These are phyloP conservation scores for Omphalotus guepiniiformis DNA, from an alignment of 768 basidiomycete genomes.

Conservation along the genomic window DNA sequence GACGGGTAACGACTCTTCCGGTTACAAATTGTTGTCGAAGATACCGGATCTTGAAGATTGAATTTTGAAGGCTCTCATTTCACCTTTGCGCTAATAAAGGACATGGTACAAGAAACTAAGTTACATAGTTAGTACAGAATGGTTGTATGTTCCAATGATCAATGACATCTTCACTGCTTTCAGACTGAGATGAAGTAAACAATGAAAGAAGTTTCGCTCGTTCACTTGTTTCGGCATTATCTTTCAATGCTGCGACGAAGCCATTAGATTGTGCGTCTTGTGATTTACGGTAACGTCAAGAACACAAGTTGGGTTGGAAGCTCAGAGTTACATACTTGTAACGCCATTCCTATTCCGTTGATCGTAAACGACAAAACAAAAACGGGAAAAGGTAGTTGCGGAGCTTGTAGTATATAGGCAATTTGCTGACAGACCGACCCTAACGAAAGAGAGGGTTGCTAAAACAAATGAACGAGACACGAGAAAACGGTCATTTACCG, in stretches of 20 bases:
- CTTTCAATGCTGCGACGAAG: constrained; percentile 39
- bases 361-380: constrained; percentile 36
- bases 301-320: constrained; percentile 23
- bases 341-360: constrained; percentile 26
- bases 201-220: too few relatives aligned
- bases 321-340: constrained; percentile 27
- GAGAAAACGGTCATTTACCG: too few relatives aligned
- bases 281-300: constrained; percentile 14
- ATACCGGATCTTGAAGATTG: background rate
- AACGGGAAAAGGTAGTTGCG: constrained; percentile 52
- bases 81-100: too few relatives aligned
- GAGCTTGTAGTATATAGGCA: constrained; percentile 22
- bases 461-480: too few relatives aligned
- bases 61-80: background rate
- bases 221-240: constrained; percentile 34
- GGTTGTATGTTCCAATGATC: too few relatives aligned
- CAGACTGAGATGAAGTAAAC: too few relatives aligned
- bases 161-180: too few relatives aligned
- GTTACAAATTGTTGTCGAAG: background rate
- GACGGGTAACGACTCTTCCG: background rate
- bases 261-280: constrained; percentile 47
- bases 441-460: background rate
- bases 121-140: too few relatives aligned
- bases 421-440: constrained; percentile 9
- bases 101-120: too few relatives aligned